A percentile compares a stretch with the other conserved stretches of the same genome.
Evolutionary conservation across 345 rosid genomes (phyloP).

Genomic region (Syzygium jambos): DNA sequence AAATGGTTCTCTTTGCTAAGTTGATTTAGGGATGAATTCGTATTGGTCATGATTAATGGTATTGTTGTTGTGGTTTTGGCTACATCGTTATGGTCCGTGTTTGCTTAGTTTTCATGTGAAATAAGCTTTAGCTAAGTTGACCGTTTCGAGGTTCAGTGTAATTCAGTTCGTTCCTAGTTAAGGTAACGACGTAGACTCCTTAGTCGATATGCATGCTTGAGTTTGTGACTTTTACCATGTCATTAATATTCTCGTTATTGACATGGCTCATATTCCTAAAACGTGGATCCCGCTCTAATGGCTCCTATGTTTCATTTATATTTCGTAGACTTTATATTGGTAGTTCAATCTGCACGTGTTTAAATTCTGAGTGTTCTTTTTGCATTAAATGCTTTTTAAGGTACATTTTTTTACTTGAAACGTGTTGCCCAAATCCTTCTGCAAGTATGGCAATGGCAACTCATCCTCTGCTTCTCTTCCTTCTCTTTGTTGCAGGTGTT

Average conservation of each 20-base stretch:
- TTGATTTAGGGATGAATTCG: background rate
- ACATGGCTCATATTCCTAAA: background rate
- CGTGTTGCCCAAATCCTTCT: background rate
- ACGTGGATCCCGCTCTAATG: background rate
- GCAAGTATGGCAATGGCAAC: background rate
- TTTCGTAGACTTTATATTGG: background rate
- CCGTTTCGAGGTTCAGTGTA: background rate
- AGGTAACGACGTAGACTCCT: background rate
- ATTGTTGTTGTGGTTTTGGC: background rate
- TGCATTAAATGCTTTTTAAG: background rate
- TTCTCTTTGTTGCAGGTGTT: background rate
- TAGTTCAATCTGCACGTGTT: background rate
- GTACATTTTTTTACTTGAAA: background rate
- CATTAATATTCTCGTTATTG: background rate
- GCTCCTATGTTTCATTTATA: background rate
- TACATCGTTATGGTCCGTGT: background rate
- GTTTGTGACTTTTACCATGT: background rate
- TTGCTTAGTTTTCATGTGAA: background rate
- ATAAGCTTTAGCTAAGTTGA: background rate
- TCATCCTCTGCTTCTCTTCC: background rate
- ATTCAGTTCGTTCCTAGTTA: background rate
- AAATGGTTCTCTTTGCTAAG: background rate
- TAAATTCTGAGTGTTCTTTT: background rate
- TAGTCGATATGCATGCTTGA: background rate
- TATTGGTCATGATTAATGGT: background rate